Evolutionary conservation across 805 yeast species (phyloP), one percentile per base, ranked within the genome.

Genomic region (Wickerhamiella brachini): DNA sequence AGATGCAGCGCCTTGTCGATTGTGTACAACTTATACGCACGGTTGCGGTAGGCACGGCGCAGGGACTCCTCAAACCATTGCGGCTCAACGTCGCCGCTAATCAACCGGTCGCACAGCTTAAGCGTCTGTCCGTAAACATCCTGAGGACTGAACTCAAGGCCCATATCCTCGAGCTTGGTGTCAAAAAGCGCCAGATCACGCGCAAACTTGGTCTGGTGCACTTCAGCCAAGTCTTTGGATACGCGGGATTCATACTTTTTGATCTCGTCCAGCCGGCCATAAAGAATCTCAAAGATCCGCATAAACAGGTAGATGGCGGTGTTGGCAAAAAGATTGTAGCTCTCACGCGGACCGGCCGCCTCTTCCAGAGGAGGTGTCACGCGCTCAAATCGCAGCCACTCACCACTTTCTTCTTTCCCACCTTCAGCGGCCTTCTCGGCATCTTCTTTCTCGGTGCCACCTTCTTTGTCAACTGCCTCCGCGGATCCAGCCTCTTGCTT

Each of bases 61-160:
- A 93, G 69, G 17, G 95, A 78, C 67, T 93, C 98, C 70, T 93
- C 99, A 65, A 85, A 94, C 83, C 88, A 81, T 66, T 83, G 93
- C 56, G 86, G 95, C 62, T 93, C 99, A 47, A 93, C 69, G 38
- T 87, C 93, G 26, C 95, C 95, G 57, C 86, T 93, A 56, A 93
- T 83, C 49, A 87, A 71, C 56, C 79, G 77, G 57, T 79, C 86
- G 53, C 94, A 78, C 51, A 93, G 72, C 2, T 71, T 72, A 53
- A 93, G 70, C n/a, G 87, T 76, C 66, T 90, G 96, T 37, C 73
- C 70, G 65, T 93, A 93, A 47, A 67, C 64, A 50, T 67, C 58
- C 22, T 62, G 61, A 17, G 68, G 62, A 22, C 52, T 56, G 59
- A 89, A 82, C 55, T 77, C 77, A 49, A 88, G 75, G 1, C 90